Evolutionary conservation across 495 filamentous ascomycete species (phyloP).

Genomic region (Bacidia rubella): DNA sequence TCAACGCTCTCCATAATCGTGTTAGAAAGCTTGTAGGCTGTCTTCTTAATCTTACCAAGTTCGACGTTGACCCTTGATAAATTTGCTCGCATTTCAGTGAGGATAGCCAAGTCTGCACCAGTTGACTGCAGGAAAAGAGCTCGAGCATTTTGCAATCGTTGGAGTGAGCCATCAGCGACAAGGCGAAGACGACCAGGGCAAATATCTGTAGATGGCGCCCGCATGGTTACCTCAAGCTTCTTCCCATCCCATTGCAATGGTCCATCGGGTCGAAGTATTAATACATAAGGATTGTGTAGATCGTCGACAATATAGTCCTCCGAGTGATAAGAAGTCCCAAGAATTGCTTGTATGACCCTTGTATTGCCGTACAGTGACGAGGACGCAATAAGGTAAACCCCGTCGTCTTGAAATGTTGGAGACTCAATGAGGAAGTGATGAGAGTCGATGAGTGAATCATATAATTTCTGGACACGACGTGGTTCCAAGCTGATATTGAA

Average conservation of each 20-base stretch:
- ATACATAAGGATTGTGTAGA: conserved; percentile 58
- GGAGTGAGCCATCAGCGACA: conserved; percentile 76
- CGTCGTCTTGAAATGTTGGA: conserved; percentile 50
- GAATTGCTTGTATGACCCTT: conserved; percentile 67
- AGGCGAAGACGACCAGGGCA: conserved; percentile 78
- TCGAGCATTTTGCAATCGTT: conserved; percentile 64
- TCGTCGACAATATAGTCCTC: conserved; percentile 51
- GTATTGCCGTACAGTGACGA: conserved; percentile 59
- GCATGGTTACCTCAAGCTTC: conserved; percentile 51
- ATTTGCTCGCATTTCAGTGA: conserved; percentile 86
- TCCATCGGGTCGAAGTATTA: conserved; percentile 72
- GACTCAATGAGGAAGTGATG: conserved; percentile 71
- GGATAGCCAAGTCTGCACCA: conserved; percentile 68
- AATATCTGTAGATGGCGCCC: conserved; percentile 70
- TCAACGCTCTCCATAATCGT: conserved; percentile 98
- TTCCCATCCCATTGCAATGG: conserved; percentile 73
- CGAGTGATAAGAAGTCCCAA: conserved; percentile 78
- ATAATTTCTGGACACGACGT: conserved; percentile 55
- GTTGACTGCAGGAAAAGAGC: conserved; percentile 60
- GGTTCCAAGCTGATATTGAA: conserved; percentile 65
- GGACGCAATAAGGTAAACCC: conserved; percentile 74
- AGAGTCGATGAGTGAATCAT: conserved; percentile 67
- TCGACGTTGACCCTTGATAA: conserved; percentile 81
- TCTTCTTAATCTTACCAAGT: conserved; percentile 89
- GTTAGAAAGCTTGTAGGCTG: conserved; percentile 92